Evolutionary conservation across 2,329 filamentous ascomycete species (phyloP).

Genomic region (Colletotrichum sp.): DNA sequence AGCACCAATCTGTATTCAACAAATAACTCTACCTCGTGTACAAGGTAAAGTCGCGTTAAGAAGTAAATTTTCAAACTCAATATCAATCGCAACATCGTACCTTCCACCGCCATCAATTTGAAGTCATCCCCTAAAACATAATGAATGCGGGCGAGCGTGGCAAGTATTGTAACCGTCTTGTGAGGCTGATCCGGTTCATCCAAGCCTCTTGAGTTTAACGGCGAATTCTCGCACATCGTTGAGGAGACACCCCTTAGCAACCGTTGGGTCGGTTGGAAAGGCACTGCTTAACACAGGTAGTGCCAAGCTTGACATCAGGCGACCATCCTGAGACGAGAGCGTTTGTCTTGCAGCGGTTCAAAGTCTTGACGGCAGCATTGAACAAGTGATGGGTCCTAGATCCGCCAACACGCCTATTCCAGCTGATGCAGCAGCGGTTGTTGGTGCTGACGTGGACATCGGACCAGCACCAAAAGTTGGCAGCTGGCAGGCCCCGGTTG

Average conservation of each 20-base stretch:
- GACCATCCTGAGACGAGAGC: neutral
- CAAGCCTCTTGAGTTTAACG: slow-evolving; percentile 33
- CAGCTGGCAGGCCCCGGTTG: neutral
- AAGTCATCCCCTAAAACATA: neutral
- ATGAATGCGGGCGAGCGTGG: too few relatives aligned
- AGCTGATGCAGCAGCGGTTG: neutral
- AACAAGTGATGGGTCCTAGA: rapidly evolving
- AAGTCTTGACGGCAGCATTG: neutral
- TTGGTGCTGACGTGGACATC: neutral
- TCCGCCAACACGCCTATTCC: rapidly evolving
- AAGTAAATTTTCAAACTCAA: neutral
- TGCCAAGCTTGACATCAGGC: neutral
- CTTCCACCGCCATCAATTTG: rapidly evolving
- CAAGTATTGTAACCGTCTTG: too few relatives aligned
- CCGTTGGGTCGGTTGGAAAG: neutral
- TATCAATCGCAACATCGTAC: rapidly evolving
- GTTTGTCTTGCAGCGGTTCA: neutral
- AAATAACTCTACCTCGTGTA: neutral
- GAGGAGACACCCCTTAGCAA: neutral
- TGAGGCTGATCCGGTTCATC: slow-evolving; percentile 48
- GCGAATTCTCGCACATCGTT: too few relatives aligned
- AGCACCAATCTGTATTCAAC: neutral
- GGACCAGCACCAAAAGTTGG: neutral
- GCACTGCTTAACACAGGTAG: rapidly evolving
- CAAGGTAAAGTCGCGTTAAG: neutral